phyloP scores from a whole-genome alignment of 2,329 filamentous ascomycete species.

The Cytospora chrysosperma region DNA sequence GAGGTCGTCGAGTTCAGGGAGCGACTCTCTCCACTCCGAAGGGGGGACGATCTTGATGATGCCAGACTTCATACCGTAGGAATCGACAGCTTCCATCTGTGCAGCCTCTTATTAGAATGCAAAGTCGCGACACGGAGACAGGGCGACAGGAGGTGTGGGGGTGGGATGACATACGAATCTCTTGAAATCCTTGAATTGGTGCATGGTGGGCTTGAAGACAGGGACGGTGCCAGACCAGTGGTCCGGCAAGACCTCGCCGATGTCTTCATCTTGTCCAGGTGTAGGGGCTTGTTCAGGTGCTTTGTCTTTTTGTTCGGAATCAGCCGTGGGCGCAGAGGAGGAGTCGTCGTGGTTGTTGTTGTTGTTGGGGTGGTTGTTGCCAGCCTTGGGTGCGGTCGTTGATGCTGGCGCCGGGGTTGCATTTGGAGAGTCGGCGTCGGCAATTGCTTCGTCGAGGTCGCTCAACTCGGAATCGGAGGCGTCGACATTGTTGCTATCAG shows the following conservation, averaged over 20 bases:
- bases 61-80: slow-evolving; percentile 95
- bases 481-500: slow-evolving; percentile 63
- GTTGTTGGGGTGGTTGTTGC: slow-evolving; percentile 13
- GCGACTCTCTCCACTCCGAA: slow-evolving; percentile 82
- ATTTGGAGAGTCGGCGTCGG: slow-evolving; percentile 34
- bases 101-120: slow-evolving; percentile 30
- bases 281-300: slow-evolving; percentile 27
- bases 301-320: background rate
- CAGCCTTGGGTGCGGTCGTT: slow-evolving; percentile 12
- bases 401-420: slow-evolving; percentile 25
- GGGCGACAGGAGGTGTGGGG: background rate
- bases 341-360: slow-evolving; percentile 25
- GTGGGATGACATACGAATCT: slow-evolving; percentile 64
- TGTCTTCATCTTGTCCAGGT: slow-evolving; percentile 47
- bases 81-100: slow-evolving; percentile 78
- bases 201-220: slow-evolving; percentile 93
- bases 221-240: slow-evolving; percentile 91
- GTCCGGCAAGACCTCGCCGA: slow-evolving; percentile 78
- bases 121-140: slow-evolving; percentile 1
- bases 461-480: slow-evolving; percentile 61
- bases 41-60: slow-evolving; percentile 96
- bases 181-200: slow-evolving; percentile 92
- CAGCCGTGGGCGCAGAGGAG: background rate
- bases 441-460: slow-evolving; percentile 59
- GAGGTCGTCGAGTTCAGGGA: slow-evolving; percentile 76